Evolutionary conservation across 208 protist genomes (phyloP), one percentile per base, ranked within the genome.

Genomic region (Sergeia podlipaevii): DNA sequence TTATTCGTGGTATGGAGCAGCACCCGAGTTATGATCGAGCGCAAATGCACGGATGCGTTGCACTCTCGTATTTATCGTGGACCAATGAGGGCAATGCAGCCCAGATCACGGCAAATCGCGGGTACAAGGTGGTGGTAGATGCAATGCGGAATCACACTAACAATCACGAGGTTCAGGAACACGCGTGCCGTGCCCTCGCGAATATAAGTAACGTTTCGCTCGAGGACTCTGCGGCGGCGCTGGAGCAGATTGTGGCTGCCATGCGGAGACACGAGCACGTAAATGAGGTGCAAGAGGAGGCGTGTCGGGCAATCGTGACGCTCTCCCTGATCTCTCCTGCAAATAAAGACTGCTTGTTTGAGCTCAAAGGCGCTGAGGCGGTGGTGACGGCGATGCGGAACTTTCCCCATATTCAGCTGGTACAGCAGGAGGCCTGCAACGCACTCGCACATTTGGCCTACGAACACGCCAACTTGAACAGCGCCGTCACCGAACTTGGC

Each of bases 341-440:
- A 13, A 91, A 93, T 72, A 96, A 93, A 65, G 77, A 91, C 55
- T 71, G 77, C n/a, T 73, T 93, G 13, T 92, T 50, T 52, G 68
- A 91, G 33, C 74, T 96, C 18, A 65, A 71, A 38, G 74, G 65
- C 15, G 83, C 80, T 13, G 80, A 91, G 20, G 77, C 60, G 17
- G 85, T 93, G 44, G 50, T 93, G 15, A 59, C 74, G 5, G 89
- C 83, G 11, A 84, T 96, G 74, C 59, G 63, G 17, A 80, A 86
- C 51, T 95, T 92, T 54, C 74, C 74, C 24, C 61, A 71, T 37
- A 60, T 66, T 21, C 83, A 86, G 54, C 74, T 92, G 23, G 80
- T 95, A 49, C 87, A 94, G 61, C 87, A 94, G 74, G 90, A 94
- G 65, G 82, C 82, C 37, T 95, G 87, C 77, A 96, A 94, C 57